Base-by-base conservation (phyloP, 768 basidiomycete genomes). In the Pulveroboletus frians region DNA sequence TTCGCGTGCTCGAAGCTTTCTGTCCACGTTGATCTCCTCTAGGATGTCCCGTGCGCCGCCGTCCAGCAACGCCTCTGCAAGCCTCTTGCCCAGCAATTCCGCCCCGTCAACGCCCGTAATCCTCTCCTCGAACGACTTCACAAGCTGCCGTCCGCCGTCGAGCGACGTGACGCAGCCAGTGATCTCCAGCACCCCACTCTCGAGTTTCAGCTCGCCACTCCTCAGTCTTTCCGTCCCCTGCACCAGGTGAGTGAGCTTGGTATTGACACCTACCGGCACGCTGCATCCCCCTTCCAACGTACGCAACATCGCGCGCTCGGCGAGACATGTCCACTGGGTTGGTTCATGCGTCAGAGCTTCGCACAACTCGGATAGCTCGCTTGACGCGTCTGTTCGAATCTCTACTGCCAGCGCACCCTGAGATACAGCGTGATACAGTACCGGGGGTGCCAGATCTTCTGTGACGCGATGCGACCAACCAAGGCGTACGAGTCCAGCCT, bases 221-320 rank as follows among this genome's bases (percentile, higher is more conserved):
- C 50, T 52, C 53, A 63, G 44, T 36, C 62, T 62, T 10, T 69
- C 66, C 4, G 64, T 53, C n/a, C 69, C 67, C 34, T 60, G 60
- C 11, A 60, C 59, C 5, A 56, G 54, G 10, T 63, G 60, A 14
- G 67, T 65, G 48, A 86, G 66, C 39, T 64, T 69, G 26, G 81
- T 83, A 43, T 75, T 72, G 26, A 91, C 84, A 4, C 94, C 95
- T 14, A 99, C 93, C 3, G 95, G 95, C 0, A 99, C 94, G 53
- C 90, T 93, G 70, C 96, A 99, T 21, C 96, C 96, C 26, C 96
- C 96, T 68, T 98, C 96, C 45, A 98, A 74, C 20, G 85, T 84
- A n/a, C 85, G 76, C 54, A 98, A 73, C 67, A 88, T 86, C 1
- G 86, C 88, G 13, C 96, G 80, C 69, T 99, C 96, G 2, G 92